These are phyloP conservation scores for Pharnaceum exiguum DNA, from an alignment of 148 eudicot species.

Conservation along the genomic window DNA sequence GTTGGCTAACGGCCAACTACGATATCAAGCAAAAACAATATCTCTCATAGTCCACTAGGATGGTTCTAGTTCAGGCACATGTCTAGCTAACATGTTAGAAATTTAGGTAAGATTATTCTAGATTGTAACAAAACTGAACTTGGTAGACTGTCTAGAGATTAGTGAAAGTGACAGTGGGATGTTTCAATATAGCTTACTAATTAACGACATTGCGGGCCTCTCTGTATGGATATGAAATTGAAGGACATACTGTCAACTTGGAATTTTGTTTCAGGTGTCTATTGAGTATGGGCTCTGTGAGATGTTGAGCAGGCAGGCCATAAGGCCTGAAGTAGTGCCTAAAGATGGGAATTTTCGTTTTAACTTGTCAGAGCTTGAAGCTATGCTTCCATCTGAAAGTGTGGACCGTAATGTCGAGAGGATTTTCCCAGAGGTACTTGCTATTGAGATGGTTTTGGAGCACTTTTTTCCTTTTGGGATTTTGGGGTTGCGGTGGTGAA, in stretches of 20 bases:
- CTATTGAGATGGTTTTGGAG: background rate
- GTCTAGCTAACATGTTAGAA: no score
- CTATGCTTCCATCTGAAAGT: conserved; percentile 68
- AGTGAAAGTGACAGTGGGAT: no score
- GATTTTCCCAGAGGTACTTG: conserved; percentile 65
- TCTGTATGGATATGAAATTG: background rate
- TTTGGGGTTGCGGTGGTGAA: background rate
- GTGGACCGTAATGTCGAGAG: conserved; percentile 47
- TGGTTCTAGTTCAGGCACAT: no score
- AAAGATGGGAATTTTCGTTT: conserved; percentile 72
- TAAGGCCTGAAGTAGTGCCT: conserved; percentile 55
- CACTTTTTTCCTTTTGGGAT: background rate
- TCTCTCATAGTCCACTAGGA: no score
- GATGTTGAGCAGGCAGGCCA: conserved; percentile 67
- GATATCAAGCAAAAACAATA: no score
- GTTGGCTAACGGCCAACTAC: no score
- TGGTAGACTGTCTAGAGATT: no score
- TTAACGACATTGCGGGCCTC: no score
- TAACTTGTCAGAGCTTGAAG: conserved; percentile 55
- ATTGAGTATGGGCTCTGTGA: conserved; percentile 89
- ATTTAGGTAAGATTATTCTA: no score
- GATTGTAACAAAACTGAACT: no score
- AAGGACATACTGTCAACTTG: background rate
- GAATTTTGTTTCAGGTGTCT: conserved; percentile 45
- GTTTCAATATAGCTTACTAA: no score